Percentiles rank a stretch among this genome's conserved stretches.
These are phyloP conservation scores for Blastobotrys petasosporus DNA, from an alignment of 1,139 yeast genomes.

Conservation along the genomic window DNA sequence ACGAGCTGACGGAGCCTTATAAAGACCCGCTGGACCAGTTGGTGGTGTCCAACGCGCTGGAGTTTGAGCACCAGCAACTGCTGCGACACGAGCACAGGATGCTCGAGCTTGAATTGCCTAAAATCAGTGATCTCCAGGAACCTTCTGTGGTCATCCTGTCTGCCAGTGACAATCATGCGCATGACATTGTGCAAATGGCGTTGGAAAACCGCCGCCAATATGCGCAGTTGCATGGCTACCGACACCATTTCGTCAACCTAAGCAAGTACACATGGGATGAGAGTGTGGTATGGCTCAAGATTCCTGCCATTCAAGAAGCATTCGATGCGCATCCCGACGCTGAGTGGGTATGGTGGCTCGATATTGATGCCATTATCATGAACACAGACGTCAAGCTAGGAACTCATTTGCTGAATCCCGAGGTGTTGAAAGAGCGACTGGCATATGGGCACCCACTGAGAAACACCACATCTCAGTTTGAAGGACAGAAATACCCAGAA, in stretches of 20 bases:
- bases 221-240: slow-evolving; percentile 30
- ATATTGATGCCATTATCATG: slow-evolving; percentile 22
- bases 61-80: no score
- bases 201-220: slow-evolving; percentile 31
- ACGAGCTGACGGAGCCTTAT: no score
- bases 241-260: slow-evolving; percentile 28
- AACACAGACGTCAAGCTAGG: slow-evolving; percentile 26
- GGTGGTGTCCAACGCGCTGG: slow-evolving; percentile 6
- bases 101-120: background rate
- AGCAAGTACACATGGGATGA: slow-evolving; percentile 17
- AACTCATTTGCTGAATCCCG: slow-evolving; percentile 28
- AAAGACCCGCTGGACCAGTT: background rate
- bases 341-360: slow-evolving; percentile 35
- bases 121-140: background rate
- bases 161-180: slow-evolving; percentile 29
- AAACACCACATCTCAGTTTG: slow-evolving; percentile 19
- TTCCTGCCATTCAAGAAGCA: slow-evolving; percentile 28
- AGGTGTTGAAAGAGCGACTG: slow-evolving; percentile 22
- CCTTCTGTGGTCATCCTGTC: slow-evolving; percentile 27
- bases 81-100: background rate
- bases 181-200: slow-evolving; percentile 25
- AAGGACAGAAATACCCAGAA: slow-evolving; percentile 19
- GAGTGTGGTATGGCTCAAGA: slow-evolving; percentile 29
- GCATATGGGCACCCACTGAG: slow-evolving; percentile 24
- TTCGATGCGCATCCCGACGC: slow-evolving; percentile 26